These are phyloP conservation scores for Grigorovia yakushimaensis DNA, from an alignment of 805 yeast genomes.

Conservation along the genomic window DNA sequence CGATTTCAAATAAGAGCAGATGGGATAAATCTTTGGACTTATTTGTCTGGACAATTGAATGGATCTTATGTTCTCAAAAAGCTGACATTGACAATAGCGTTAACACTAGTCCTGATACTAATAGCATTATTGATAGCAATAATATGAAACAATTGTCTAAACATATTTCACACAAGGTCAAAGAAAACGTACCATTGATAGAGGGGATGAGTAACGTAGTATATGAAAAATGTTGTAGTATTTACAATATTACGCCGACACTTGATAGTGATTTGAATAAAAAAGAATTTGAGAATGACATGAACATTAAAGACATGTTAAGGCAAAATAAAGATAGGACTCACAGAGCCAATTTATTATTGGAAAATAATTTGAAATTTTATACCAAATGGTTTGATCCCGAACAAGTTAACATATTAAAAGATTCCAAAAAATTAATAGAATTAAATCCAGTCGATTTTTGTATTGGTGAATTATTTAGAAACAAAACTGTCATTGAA, in stretches of 20 bases:
- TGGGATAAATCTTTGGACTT: constrained; percentile 54
- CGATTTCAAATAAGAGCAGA: constrained; percentile 52
- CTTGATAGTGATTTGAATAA: neutral
- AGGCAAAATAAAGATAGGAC: constrained; percentile 6
- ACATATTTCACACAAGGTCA: constrained; percentile 31
- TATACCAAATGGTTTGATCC: constrained; percentile 25
- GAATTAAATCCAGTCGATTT: constrained; percentile 26
- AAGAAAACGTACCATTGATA: constrained; percentile 24
- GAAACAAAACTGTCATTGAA: constrained; percentile 56
- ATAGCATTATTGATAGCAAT: neutral
- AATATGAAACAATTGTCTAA: constrained; percentile 13
- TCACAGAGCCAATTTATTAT: constrained; percentile 9
- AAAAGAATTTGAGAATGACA: neutral
- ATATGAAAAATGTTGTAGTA: constrained; percentile 19
- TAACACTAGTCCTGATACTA: too few species aligned
- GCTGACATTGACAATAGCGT: neutral
- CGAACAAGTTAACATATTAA: constrained; percentile 20
- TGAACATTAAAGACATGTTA: neutral
- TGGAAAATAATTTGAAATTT: constrained; percentile 13
- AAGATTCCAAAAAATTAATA: constrained; percentile 32
- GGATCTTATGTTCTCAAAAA: constrained; percentile 35
- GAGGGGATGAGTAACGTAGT: constrained; percentile 27
- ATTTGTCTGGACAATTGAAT: constrained; percentile 76
- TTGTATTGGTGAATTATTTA: constrained; percentile 41
- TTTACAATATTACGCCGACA: constrained; percentile 5